These are phyloP conservation scores for Mesotaenium endlicherianum DNA, from an alignment of 139 green algal genomes.

Conservation along the genomic window DNA sequence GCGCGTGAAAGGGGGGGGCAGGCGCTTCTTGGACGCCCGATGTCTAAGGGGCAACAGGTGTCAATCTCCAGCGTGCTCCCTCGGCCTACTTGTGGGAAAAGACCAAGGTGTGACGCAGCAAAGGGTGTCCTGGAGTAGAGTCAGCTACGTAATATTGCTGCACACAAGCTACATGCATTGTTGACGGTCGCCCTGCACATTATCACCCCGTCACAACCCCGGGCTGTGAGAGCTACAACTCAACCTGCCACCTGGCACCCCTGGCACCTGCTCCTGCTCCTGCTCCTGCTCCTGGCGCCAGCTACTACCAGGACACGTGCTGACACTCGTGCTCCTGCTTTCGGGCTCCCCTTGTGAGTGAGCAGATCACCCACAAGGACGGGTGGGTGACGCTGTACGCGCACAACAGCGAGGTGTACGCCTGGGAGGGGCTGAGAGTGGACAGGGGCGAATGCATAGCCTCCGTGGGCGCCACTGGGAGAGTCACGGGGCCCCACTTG, in stretches of 20 bases:
- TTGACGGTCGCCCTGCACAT: background rate
- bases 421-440: constrained; percentile 26
- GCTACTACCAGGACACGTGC: too few relatives aligned
- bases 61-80: too few relatives aligned
- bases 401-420: constrained; percentile 31
- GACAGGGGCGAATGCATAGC: constrained; percentile 27
- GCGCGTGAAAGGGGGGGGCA: too few relatives aligned
- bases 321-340: background rate
- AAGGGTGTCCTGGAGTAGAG: too few relatives aligned
- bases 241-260: background rate
- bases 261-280: background rate
- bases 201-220: background rate
- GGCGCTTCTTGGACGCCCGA: too few relatives aligned
- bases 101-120: too few relatives aligned
- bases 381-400: constrained; percentile 37
- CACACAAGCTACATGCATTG: too few relatives aligned
- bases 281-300: background rate
- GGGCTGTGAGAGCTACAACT: background rate
- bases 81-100: too few relatives aligned
- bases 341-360: too few relatives aligned
- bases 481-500: constrained; percentile 52
- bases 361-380: constrained; percentile 23
- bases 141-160: too few relatives aligned
- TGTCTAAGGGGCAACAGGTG: too few relatives aligned
- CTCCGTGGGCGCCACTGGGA: constrained; percentile 49